A percentile compares a stretch with the other conserved stretches of the same genome.
Evolutionary conservation across 2,329 filamentous ascomycete genomes (phyloP).

Genomic region (Trichoderma sp.): DNA sequence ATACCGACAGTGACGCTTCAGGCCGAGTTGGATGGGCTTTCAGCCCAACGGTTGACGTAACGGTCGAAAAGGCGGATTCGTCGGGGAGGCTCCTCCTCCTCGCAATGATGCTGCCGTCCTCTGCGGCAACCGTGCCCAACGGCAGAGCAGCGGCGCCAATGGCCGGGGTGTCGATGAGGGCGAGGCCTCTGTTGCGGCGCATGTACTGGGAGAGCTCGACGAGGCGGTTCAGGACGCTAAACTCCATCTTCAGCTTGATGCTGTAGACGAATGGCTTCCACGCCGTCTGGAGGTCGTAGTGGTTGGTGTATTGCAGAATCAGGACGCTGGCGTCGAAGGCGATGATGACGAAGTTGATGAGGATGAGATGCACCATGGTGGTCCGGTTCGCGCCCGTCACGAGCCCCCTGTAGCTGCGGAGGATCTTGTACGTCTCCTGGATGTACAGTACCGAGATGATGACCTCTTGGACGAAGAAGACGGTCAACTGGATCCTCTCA

Average conservation of each 20-base stretch:
- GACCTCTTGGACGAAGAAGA: conserved; percentile 52
- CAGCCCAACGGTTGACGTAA: background rate
- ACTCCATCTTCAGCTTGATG: conserved; percentile 36
- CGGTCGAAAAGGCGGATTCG: background rate
- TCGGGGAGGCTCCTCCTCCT: background rate
- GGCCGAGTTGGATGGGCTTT: background rate
- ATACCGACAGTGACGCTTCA: background rate
- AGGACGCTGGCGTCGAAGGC: conserved; percentile 39
- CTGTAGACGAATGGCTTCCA: conserved; percentile 35
- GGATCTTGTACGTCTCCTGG: conserved; percentile 45
- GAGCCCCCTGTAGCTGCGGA: conserved; percentile 38
- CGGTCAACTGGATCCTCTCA: conserved; percentile 52
- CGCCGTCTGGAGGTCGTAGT: conserved; percentile 32
- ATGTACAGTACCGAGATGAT: conserved; percentile 52
- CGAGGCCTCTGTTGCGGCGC: conserved; percentile 6
- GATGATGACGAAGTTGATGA: conserved; percentile 41
- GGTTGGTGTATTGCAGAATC: conserved; percentile 29
- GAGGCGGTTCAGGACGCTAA: conserved; percentile 33
- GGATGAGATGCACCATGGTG: conserved; percentile 35
- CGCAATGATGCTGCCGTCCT: background rate
- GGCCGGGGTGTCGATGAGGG: conserved; percentile 14
- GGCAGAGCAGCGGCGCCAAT: background rate
- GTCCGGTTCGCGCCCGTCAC: conserved; percentile 7
- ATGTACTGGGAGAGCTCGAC: conserved; percentile 27
- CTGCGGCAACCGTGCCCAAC: background rate